Base-by-base conservation (phyloP, 192 early-diverging fungal genomes). In the Chytriomyces confervae region DNA sequence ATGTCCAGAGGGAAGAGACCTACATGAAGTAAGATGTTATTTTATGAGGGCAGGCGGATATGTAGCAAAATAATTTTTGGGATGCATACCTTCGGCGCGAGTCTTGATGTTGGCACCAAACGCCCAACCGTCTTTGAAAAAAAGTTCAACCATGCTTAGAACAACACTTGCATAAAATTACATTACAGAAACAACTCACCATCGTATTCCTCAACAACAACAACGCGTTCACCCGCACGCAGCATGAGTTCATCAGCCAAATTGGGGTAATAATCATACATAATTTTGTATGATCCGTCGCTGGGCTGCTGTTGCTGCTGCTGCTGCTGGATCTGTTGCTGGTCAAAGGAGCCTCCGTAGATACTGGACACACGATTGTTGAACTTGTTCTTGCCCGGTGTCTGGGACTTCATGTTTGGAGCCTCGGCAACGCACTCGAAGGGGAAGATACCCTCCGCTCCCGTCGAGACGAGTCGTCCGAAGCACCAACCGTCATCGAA, bases 401-500 rank as follows among this genome's bases (percentile, higher is more conserved):
- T 20, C 5, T 63, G 11, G 0, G 13, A 18, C 20, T 57, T 57
- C 53, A 57, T 57, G 53, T 57, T 57, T 4, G 45, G 44, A 11
- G 45, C 11, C 11, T 46, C 27, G 44, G 66, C 36, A 13, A 47
- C 66, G 5, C 45, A 29, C 47, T 68, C 27, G 24, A 46, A 43
- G 27, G 72, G 72, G 61, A 74, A 61, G 27, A 62, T 43, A 9
- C 72, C 72, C 10, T 10, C 18, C 7, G n/a, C 61, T 2, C 61
- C 27, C 8, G 72, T 62, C 16, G 18, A 20, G 45, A 46, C 29
- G 27, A 62, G 61, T 23, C 6, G 6, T 13, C 72, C 72, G 63
- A 74, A 62, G n/a, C 72, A 63, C 72, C 72, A 74, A 13, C 72
- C 72, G 43, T 74, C 72, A 0, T 74, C 61, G 46, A 62, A 74